Conservation (phyloP, 441 rosid species). For the Euphorbia schlechtendalii region DNA sequence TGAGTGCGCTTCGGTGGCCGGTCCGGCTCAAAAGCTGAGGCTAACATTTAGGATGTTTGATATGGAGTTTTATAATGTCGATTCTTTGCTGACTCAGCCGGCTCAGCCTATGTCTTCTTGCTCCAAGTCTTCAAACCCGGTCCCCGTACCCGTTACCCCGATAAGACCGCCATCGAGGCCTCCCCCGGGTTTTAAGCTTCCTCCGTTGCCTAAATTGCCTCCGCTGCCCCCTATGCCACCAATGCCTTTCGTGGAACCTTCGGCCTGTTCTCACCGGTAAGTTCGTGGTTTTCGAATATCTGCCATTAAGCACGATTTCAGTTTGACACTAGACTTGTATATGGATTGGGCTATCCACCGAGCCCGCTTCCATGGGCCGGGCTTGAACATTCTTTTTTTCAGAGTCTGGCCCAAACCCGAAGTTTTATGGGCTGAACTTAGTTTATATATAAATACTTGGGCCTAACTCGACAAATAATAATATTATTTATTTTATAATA, state of each 20-base stretch:
- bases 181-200: slow-evolving; percentile 32
- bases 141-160: slow-evolving; percentile 16
- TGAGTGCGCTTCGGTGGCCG: slow-evolving; percentile 49
- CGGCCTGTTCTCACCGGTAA: slow-evolving; percentile 79
- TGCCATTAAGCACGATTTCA: too few species aligned
- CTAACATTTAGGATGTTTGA: slow-evolving; percentile 51
- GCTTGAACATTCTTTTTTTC: too few species aligned
- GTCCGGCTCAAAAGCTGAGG: slow-evolving; percentile 53
- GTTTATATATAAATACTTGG: too few species aligned
- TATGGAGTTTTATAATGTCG: slow-evolving; percentile 43
- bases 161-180: slow-evolving; percentile 23
- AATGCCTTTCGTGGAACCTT: slow-evolving; percentile 48
- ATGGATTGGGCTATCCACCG: too few species aligned
- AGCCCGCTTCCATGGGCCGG: too few species aligned
- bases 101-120: slow-evolving; percentile 60
- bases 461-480: too few species aligned
- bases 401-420: too few species aligned
- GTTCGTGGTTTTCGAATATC: slow-evolving; percentile 16
- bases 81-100: slow-evolving; percentile 72
- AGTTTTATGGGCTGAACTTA: too few species aligned
- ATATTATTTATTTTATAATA: too few species aligned
- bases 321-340: too few species aligned
- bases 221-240: slow-evolving; percentile 62
- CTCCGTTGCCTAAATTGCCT: slow-evolving; percentile 39
- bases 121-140: slow-evolving; percentile 35